phyloP scores from a whole-genome alignment of 2,329 filamentous ascomycete genomes.

The Aspergillus fijiensis region DNA sequence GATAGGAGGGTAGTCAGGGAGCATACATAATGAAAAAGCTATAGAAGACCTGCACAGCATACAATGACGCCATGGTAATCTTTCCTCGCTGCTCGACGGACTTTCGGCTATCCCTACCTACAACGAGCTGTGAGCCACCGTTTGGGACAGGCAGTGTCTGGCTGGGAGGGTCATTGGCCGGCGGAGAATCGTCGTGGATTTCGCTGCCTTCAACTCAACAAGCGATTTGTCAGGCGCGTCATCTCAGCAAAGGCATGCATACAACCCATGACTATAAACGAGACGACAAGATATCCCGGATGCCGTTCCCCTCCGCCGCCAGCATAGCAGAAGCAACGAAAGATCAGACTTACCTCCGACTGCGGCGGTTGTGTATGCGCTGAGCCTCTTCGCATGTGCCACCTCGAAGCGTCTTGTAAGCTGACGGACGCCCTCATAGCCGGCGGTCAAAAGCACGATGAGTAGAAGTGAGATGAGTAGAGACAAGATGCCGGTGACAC shows the following conservation, averaged over 20 bases:
- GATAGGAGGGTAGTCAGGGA: background rate
- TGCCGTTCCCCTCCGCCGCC: conserved; percentile 7
- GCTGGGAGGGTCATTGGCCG: conserved; percentile 25
- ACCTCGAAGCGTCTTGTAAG: conserved; percentile 73
- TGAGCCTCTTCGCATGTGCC: conserved; percentile 51
- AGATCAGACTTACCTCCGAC: conserved; percentile 33
- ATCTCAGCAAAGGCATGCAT: conserved; percentile 17
- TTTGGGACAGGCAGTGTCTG: conserved; percentile 34
- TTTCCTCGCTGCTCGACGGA: conserved; percentile 67
- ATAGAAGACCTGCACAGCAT: conserved; percentile 94
- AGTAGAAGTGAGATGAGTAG: conserved; percentile 80
- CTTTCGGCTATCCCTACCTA: conserved; percentile 68
- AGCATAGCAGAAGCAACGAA: conserved; percentile 5
- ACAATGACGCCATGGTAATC: conserved; percentile 76
- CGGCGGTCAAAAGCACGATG: conserved; percentile 80
- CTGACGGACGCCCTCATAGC: conserved; percentile 86
- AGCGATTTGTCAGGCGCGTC: conserved; percentile 23
- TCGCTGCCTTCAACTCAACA: conserved; percentile 34
- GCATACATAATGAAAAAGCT: conserved; percentile 99
- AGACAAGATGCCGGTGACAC: conserved; percentile 69
- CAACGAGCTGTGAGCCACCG: conserved; percentile 68
- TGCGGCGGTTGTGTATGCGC: conserved; percentile 41
- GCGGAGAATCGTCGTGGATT: conserved; percentile 31
- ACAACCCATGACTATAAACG: conserved; percentile 8
- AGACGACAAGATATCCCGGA: background rate